These are phyloP conservation scores for Suillus occidentalis DNA, from an alignment of 768 basidiomycete species.

Conservation along the genomic window DNA sequence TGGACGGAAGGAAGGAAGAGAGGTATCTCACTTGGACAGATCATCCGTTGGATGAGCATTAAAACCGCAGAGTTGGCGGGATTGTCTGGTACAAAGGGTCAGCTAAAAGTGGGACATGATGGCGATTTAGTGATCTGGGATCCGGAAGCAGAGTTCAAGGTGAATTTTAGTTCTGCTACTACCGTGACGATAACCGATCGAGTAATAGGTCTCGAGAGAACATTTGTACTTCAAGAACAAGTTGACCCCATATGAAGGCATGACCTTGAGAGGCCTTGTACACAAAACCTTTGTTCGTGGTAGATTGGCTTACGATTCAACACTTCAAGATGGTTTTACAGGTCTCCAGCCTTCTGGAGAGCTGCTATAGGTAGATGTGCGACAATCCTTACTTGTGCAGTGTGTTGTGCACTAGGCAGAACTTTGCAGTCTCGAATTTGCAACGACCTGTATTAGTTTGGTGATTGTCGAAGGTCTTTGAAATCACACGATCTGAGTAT, in stretches of 20 bases:
- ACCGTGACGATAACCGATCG: conserved; percentile 10
- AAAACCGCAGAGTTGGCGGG: conserved; percentile 81
- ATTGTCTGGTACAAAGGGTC: conserved; percentile 68
- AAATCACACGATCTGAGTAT: not conserved
- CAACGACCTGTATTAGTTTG: not conserved
- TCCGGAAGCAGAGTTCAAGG: conserved; percentile 50
- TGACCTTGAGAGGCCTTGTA: conserved; percentile 66
- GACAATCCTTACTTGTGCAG: not conserved
- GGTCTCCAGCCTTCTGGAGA: conserved; percentile 36
- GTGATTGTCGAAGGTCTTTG: not conserved
- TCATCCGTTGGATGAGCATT: conserved; percentile 72
- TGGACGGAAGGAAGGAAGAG: conserved; percentile 74
- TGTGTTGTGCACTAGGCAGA: not conserved
- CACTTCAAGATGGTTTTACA: conserved; percentile 32
- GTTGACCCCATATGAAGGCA: conserved; percentile 85
- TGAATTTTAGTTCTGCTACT: conserved; percentile 16
- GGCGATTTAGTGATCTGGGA: conserved; percentile 91
- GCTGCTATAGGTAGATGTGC: conserved; percentile 30
- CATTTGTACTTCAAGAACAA: conserved; percentile 90
- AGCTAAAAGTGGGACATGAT: conserved; percentile 70
- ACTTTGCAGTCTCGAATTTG: not conserved
- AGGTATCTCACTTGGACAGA: conserved; percentile 55
- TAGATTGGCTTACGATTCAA: conserved; percentile 55
- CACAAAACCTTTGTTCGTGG: conserved; percentile 80
- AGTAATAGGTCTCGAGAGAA: conserved; percentile 66